Evolutionary conservation across 371 early-diverging fungal species (phyloP).

Genomic region (Mucor sp.): DNA sequence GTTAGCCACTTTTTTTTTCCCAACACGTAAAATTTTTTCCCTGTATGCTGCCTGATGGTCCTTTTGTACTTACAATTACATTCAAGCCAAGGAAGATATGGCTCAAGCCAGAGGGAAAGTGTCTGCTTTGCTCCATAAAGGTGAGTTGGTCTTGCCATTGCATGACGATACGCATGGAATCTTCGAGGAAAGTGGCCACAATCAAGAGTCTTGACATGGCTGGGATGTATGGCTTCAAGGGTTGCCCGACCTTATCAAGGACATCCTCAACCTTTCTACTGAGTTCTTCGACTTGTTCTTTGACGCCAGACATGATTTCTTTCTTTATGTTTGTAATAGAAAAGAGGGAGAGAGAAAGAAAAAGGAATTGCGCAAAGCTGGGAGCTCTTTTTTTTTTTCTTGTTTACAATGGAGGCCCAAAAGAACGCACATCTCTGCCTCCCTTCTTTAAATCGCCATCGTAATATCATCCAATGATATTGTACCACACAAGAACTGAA

Average conservation of each 20-base stretch:
- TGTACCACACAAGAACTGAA: slow-evolving; percentile 16
- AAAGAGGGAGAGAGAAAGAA: slow-evolving; percentile 4
- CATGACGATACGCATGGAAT: slow-evolving; percentile 83
- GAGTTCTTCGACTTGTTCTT: slow-evolving; percentile 35
- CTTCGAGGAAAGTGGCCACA: slow-evolving; percentile 95
- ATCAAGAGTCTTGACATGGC: slow-evolving; percentile 88
- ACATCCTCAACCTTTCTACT: slow-evolving; percentile 71
- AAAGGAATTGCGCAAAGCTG: background rate
- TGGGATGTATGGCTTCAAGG: slow-evolving; percentile 92
- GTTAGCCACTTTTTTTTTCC: background rate
- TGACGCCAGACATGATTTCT: slow-evolving; percentile 22
- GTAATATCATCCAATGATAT: slow-evolving; percentile 23
- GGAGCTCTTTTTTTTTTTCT: background rate
- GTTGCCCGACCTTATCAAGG: slow-evolving; percentile 73
- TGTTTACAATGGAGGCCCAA: background rate
- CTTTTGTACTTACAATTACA: slow-evolving; percentile 59
- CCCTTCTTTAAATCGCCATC: slow-evolving; percentile 6
- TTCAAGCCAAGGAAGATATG: slow-evolving; percentile 86
- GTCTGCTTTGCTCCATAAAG: slow-evolving; percentile 77
- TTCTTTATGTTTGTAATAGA: background rate
- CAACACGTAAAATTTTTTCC: slow-evolving; percentile 2
- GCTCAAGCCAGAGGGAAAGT: slow-evolving; percentile 77
- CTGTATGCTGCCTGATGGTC: background rate
- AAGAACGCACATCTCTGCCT: background rate
- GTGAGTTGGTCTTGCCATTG: slow-evolving; percentile 89